A percentile compares a stretch with the other conserved stretches of the same genome.
Conservation (phyloP, 305 asterid species). For the Fraxinus velutina region DNA sequence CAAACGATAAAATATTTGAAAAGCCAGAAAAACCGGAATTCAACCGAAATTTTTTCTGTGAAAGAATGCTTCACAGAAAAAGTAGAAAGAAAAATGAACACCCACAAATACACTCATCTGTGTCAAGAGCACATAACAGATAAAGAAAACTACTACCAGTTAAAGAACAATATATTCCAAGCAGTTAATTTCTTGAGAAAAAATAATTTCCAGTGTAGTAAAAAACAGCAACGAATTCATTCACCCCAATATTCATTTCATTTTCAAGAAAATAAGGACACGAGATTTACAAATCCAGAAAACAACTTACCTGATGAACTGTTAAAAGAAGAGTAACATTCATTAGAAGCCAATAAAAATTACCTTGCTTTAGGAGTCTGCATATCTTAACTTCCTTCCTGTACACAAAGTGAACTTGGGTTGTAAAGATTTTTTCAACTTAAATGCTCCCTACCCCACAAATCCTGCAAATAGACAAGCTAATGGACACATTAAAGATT, state of each 20-base stretch:
- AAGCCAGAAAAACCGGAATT: background rate
- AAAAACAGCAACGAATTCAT: background rate
- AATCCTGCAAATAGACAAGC: slow-evolving; percentile 38
- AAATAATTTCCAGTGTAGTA: background rate
- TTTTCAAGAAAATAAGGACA: background rate
- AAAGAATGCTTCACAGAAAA: background rate
- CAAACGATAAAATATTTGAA: background rate
- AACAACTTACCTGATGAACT: slow-evolving; percentile 1
- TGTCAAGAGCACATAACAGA: background rate
- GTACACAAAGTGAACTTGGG: slow-evolving; percentile 27
- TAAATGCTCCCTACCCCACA: slow-evolving; percentile 43
- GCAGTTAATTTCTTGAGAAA: background rate
- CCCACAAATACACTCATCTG: background rate
- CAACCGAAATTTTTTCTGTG: background rate
- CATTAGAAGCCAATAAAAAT: slow-evolving; percentile 34
- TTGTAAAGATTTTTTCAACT: slow-evolving; percentile 24
- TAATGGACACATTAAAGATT: slow-evolving; percentile 19
- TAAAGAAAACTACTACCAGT: background rate
- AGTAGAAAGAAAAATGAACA: background rate
- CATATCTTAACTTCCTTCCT: slow-evolving; percentile 40
- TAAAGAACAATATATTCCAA: background rate
- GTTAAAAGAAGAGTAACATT: slow-evolving; percentile 21
- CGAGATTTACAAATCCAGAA: background rate
- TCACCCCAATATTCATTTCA: background rate
- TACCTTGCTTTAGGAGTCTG: slow-evolving; percentile 73